Conservation (phyloP, 352 stramenopile genomes). For the Globisporangium yorkense region DNA sequence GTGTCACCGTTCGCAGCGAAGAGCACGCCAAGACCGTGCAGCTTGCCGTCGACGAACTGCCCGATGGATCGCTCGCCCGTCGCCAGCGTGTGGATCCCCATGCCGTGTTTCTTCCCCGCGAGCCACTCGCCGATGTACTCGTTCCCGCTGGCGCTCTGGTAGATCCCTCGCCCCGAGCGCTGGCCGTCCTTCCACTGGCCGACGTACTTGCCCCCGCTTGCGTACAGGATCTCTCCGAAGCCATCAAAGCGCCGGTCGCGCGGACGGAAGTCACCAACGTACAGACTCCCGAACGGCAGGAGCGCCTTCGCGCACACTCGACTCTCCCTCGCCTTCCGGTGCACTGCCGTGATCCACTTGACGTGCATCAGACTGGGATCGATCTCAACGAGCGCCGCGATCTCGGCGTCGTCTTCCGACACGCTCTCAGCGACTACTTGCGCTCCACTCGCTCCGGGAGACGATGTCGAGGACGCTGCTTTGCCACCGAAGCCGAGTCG, state of each 20-base stretch:
- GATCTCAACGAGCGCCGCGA: conserved; percentile 13
- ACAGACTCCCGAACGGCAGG: conserved; percentile 59
- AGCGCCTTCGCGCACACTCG: conserved; percentile 59
- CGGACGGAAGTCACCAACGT: conserved; percentile 63
- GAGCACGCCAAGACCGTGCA: conserved; percentile 66
- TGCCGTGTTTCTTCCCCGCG: conserved; percentile 70
- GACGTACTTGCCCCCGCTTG: conserved; percentile 74
- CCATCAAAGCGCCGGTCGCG: conserved; percentile 56
- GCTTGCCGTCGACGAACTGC: conserved; percentile 70
- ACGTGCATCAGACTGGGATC: conserved; percentile 27
- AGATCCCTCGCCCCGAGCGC: conserved; percentile 65
- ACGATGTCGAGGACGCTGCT: background rate
- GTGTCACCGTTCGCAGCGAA: conserved; percentile 68
- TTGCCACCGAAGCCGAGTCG: conserved; percentile 26
- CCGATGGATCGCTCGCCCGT: conserved; percentile 86
- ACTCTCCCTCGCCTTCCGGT: conserved; percentile 23
- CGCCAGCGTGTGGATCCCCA: conserved; percentile 65
- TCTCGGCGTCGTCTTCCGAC: conserved; percentile 14
- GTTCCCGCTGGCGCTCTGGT: conserved; percentile 40
- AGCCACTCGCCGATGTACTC: conserved; percentile 75
- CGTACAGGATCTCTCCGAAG: conserved; percentile 82
- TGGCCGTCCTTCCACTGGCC: conserved; percentile 75
- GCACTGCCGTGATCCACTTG: conserved; percentile 54
- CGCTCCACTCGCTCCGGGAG: background rate
- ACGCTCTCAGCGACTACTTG: background rate